These are phyloP conservation scores for Hermanozyma aechmeae DNA, from an alignment of 805 yeast species.

Conservation along the genomic window DNA sequence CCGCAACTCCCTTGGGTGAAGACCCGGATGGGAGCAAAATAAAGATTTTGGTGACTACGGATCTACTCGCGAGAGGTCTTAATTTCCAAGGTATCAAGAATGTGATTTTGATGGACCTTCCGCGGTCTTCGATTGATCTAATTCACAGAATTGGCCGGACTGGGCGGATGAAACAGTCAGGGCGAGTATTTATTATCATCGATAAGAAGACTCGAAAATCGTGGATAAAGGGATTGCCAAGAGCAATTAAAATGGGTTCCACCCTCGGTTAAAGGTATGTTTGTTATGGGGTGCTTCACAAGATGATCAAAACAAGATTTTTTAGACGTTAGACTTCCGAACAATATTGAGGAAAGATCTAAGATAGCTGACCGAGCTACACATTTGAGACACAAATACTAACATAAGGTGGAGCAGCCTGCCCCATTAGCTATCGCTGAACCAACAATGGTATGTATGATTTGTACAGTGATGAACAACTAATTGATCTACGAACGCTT, in stretches of 20 bases:
- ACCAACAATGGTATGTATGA: background rate
- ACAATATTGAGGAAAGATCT: constrained; percentile 24
- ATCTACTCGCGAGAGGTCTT: constrained; percentile 81
- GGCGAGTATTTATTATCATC: constrained; percentile 76
- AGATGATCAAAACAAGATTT: constrained; percentile 27
- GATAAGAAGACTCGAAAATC: constrained; percentile 59
- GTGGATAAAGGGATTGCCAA: constrained; percentile 78
- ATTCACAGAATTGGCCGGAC: constrained; percentile 92
- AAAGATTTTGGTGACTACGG: constrained; percentile 79
- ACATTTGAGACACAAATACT: background rate
- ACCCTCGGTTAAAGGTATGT: constrained; percentile 18
- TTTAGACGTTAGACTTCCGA: constrained; percentile 36
- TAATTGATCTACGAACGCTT: background rate
- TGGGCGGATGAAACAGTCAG: constrained; percentile 83
- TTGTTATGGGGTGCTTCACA: constrained; percentile 3
- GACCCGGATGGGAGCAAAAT: constrained; percentile 24
- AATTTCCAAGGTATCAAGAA: constrained; percentile 78
- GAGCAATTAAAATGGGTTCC: constrained; percentile 47
- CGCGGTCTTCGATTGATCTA: constrained; percentile 74
- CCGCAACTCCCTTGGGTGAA: constrained; percentile 39
- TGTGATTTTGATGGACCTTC: constrained; percentile 78
- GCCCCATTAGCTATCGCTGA: background rate
- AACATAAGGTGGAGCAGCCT: background rate
- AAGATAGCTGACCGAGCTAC: constrained; percentile 14
- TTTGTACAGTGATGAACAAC: background rate